Evolutionary conservation across 305 asterid species (phyloP).

Genomic region (Plantago coronopus): DNA sequence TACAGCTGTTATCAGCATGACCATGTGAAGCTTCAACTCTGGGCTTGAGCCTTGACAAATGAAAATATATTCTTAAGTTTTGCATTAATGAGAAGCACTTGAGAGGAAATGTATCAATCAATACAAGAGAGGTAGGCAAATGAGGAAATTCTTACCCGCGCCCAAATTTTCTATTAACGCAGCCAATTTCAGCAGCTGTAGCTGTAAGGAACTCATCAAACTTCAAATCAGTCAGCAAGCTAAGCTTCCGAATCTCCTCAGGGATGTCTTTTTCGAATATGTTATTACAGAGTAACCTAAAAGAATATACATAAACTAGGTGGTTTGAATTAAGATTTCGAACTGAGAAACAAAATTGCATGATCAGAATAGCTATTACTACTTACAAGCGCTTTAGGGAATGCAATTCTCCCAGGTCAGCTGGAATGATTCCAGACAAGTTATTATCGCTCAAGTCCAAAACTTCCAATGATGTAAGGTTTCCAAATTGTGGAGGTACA

Average conservation of each 20-base stretch:
- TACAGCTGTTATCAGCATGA: constrained; percentile 29
- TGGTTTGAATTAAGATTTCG: constrained; percentile 4
- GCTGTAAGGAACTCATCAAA: constrained; percentile 46
- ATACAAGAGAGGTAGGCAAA: not conserved
- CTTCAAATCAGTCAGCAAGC: constrained; percentile 49
- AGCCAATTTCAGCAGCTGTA: constrained; percentile 44
- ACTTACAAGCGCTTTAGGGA: constrained; percentile 68
- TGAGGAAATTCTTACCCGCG: constrained; percentile 44
- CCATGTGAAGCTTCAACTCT: constrained; percentile 27
- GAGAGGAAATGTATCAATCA: constrained; percentile 5
- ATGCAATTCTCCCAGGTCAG: constrained; percentile 60
- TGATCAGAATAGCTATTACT: not conserved
- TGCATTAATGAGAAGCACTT: not conserved
- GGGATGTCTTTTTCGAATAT: constrained; percentile 70
- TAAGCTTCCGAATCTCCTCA: constrained; percentile 58
- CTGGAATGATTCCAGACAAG: constrained; percentile 70
- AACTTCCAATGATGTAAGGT: constrained; percentile 57
- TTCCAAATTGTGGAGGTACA: constrained; percentile 72
- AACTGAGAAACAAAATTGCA: constrained; percentile 18
- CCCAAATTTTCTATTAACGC: constrained; percentile 72
- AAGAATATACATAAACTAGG: constrained; percentile 18
- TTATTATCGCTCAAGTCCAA: constrained; percentile 75
- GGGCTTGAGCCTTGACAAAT: constrained; percentile 20
- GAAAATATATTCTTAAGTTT: constrained; percentile 1
- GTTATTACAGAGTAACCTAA: constrained; percentile 75